Evolutionary conservation across 2,329 filamentous ascomycete genomes (phyloP).

Genomic region (Botrytis aclada): DNA sequence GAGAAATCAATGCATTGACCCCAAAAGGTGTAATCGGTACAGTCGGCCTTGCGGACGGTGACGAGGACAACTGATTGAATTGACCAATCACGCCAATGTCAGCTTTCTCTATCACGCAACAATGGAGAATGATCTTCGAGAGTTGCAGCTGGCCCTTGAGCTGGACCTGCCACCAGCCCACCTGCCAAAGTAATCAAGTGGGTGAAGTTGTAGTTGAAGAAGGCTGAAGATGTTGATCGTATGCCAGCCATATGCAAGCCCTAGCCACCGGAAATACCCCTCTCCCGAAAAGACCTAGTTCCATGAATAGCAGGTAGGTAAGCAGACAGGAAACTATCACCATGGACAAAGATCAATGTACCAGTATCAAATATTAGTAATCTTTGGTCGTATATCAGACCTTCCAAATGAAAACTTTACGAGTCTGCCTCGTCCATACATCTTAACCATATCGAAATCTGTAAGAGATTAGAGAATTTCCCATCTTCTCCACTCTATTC

Average conservation of each 20-base stretch:
- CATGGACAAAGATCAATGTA: not conserved
- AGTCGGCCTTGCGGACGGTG: not conserved
- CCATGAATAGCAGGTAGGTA: not conserved
- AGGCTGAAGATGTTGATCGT: slow-evolving; percentile 6
- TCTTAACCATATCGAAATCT: not conserved
- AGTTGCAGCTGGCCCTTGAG: not conserved
- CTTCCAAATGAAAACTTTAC: not conserved
- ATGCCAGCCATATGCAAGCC: not conserved
- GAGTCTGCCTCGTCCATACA: not conserved
- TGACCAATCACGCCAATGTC: not conserved
- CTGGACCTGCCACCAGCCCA: not conserved
- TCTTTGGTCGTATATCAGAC: not conserved
- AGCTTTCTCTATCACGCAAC: not conserved
- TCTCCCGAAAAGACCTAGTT: not conserved
- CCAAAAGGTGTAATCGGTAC: not conserved
- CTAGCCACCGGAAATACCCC: not conserved
- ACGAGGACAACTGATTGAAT: not conserved
- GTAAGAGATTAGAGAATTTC: not conserved
- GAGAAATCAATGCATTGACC: slow-evolving; percentile 6
- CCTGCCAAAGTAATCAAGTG: not conserved
- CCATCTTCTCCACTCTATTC: slow-evolving; percentile 5
- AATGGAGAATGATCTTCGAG: slow-evolving; percentile 14
- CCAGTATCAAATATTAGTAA: not conserved
- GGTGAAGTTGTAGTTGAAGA: not conserved
- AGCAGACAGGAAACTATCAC: not conserved